Base-by-base conservation (phyloP, 176 grass and related monocot species). In the Stipa capillata region DNA sequence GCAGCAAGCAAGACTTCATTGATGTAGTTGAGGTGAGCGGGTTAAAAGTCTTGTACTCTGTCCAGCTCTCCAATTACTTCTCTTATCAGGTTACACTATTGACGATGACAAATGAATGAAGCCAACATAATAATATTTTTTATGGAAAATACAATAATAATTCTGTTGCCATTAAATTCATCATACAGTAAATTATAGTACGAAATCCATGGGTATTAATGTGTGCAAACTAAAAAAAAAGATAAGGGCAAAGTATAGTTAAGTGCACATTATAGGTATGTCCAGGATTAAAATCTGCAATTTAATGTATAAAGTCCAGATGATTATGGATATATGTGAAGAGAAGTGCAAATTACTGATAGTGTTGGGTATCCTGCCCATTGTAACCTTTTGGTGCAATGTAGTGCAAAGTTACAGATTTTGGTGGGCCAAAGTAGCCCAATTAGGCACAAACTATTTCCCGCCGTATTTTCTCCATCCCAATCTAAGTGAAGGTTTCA, bases 1-100 rank as follows among this genome's bases (percentile, higher is more conserved):
- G 83, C 65, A 90, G 85, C 47, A 94, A 97, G 60, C 89, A 94
- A 74, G 94, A 97, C 55, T 90, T 97, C 60, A 92, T 94, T 69
- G 94, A 97, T 85, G 91, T 92, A 21, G 87, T 94, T 53, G 94
- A 97, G 91, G 94, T 90, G 47, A 77, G 87, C 71, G 12, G 54
- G 54, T 29, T 2, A 44, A 15, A 3, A 65, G 1, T 69, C 10
- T 41, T 16, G 20, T 66, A 57, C 58, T 73, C 83, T 57, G 37
- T 79, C 14, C 3, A 66, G 32, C 5, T 21, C 16, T 33, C 13
- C 8, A 35, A 17, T 45, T 10, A 13, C 35, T 85, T 70, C 12
- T 62, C 33, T 61, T 24, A 63, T 57, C 42, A 47, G 25, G 8
- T 69, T 69, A 8, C 13, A 29, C 24, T 47, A 29, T 69, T 69